Evolutionary conservation across 768 basidiomycete species (phyloP), one percentile per base, ranked within the genome.

Genomic region (Mycena galopus): DNA sequence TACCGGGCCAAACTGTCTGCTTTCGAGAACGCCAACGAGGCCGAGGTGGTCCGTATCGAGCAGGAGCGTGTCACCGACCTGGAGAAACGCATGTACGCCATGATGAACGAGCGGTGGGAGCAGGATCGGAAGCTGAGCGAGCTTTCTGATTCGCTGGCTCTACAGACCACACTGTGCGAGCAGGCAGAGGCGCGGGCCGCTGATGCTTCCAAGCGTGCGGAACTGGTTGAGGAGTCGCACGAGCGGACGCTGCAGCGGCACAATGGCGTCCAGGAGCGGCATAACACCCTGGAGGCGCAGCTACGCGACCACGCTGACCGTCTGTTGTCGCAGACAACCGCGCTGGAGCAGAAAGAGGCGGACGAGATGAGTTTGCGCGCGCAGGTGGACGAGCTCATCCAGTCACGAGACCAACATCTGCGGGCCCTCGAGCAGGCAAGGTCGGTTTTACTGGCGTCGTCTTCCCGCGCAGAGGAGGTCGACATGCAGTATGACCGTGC

Each of bases 1-100:
- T 98, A 96, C 80, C 95, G 97, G 60, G 95, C 97, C 57, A 98
- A 99, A 83, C 85, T 97, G n/a, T 88, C 91, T 3, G 96, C 97
- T 0, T 82, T 95, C 61, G 98, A 99, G 79, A 83, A 88, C 1
- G 86, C 88, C 53, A 88, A 90, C 21, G 88, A 92, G 12, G 78
- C 83, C 8, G 96, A 97, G 37, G 78, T 91, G 2, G 82, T 86
- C 35, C 91, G 91, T 32, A 79, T 97, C 8, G 96, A 98, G 74
- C 90, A 91, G 14, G 93, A 96, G 60, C 94, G 96, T 42, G 82
- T 92, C 23, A 78, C 85, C 21, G 92, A 94, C 44, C 87, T 97
- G 42, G 96, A 97, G 79, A 86, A 86, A 29, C 91, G 92, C 72
- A 81, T 96, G 37, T 84, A 91, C 19, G 82, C 85, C 0, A 83